Percentiles rank a stretch among this genome's conserved stretches.
phyloP scores from a whole-genome alignment of 169 alveolate species.

The Ichthyophthirius multifiliis region DNA sequence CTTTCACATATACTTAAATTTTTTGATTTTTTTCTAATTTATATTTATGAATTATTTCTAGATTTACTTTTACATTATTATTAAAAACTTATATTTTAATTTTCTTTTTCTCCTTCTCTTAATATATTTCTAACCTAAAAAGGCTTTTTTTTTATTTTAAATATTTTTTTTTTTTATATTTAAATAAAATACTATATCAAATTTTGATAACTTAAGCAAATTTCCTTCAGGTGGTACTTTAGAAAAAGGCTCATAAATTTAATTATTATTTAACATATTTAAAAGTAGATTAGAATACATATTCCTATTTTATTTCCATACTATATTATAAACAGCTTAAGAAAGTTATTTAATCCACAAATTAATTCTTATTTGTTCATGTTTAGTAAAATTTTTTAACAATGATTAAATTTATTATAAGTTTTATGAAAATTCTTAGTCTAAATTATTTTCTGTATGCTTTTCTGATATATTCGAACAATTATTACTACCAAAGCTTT shows the following conservation, averaged over 20 bases:
- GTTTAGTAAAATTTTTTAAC: neutral
- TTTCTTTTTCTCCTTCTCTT: no score
- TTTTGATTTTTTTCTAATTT: no score
- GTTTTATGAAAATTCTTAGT: neutral
- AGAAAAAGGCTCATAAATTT: conserved; percentile 57
- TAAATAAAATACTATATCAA: conserved; percentile 19
- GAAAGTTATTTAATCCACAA: conserved; percentile 45
- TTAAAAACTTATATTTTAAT: no score
- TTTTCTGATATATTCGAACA: no score
- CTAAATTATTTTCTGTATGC: neutral
- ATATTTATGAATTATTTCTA: no score
- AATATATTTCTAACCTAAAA: no score
- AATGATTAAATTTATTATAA: neutral
- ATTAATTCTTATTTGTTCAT: neutral
- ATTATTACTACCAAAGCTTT: no score
- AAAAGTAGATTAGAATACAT: conserved; percentile 48
- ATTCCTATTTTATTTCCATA: conserved; percentile 69
- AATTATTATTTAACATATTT: conserved; percentile 51
- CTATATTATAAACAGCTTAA: conserved; percentile 55
- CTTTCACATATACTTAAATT: no score
- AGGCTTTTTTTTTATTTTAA: no score
- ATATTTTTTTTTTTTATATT: no score
- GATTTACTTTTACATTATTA: no score
- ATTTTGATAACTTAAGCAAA: conserved; percentile 48
- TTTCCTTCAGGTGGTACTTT: conserved; percentile 58